Conservation (phyloP, 2,329 filamentous ascomycete genomes). For the Phaeophleospora eucalypticola region DNA sequence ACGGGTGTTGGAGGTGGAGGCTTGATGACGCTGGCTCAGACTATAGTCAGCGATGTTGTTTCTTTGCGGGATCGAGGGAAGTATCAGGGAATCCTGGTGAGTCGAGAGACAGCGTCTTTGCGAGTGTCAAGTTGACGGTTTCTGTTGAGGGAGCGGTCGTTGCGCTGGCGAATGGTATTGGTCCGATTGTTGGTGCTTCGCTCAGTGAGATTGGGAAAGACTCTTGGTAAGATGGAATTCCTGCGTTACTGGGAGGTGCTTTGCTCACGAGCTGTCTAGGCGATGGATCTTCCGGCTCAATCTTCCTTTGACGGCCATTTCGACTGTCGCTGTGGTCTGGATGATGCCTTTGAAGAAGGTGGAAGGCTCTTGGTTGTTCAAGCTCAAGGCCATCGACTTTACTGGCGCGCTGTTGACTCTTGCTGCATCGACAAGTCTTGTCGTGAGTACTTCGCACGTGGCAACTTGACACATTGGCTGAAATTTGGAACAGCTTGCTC, state of each 20-base stretch:
- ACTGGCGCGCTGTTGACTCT: constrained; percentile 51
- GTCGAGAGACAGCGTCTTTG: neutral
- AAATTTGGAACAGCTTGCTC: constrained; percentile 43
- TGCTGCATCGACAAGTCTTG: constrained; percentile 49
- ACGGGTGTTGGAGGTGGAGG: constrained; percentile 52
- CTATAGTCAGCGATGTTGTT: constrained; percentile 31
- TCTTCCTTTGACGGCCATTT: constrained; percentile 49
- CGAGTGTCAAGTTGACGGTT: neutral
- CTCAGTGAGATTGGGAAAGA: constrained; percentile 15
- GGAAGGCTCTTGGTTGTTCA: constrained; percentile 45
- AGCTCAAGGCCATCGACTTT: constrained; percentile 52
- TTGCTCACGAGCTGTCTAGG: constrained; percentile 5
- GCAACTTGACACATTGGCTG: too few relatives aligned
- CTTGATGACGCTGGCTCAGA: constrained; percentile 27
- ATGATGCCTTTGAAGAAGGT: constrained; percentile 57
- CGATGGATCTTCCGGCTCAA: constrained; percentile 35
- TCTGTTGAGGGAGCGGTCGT: constrained; percentile 13
- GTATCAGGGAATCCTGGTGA: constrained; percentile 26
- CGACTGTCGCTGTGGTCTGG: constrained; percentile 47
- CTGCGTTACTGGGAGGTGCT: neutral
- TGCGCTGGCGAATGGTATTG: constrained; percentile 39
- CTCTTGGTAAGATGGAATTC: neutral
- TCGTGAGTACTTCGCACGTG: constrained; percentile 27
- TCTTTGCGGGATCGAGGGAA: constrained; percentile 24
- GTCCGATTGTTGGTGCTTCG: constrained; percentile 44